Evolutionary conservation across 768 basidiomycete genomes (phyloP), one percentile per base, ranked within the genome.

Genomic region (Sporobolomyces pararoseus): DNA sequence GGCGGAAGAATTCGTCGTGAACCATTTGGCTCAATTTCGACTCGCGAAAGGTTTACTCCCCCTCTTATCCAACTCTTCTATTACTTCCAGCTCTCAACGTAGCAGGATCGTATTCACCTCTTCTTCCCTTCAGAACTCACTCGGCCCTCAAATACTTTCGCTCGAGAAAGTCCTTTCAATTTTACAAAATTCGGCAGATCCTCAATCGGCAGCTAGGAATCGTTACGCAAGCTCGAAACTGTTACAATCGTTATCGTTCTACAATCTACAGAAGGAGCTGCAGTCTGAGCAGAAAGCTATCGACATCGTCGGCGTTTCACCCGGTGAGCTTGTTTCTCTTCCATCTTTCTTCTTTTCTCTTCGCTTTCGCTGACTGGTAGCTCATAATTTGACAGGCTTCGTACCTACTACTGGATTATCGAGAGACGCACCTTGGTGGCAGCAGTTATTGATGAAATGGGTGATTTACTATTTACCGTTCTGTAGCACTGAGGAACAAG

Each of bases 331-430:
- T 46, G 6, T 29, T 9, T 34, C 21, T 32, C 3, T 16, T 25
- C n/a, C 2, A 19, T 35, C 3, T 13, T 29, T 16, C 25, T 23
- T 32, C n/a, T n/a, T n/a, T n/a, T n/a, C n/a, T n/a, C n/a, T n/a
- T n/a, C n/a, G n/a, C n/a, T n/a, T n/a, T n/a, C n/a, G n/a, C n/a
- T n/a, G n/a, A n/a, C n/a, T n/a, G n/a, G n/a, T n/a, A n/a, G n/a
- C n/a, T n/a, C n/a, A n/a, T n/a, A n/a, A n/a, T n/a, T n/a, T n/a
- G n/a, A n/a, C n/a, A n/a, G 76, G 76, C 21, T 77, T 76, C 55
- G 71, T 77, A 1, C 76, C 76, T 1, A 63, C 68, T 10, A 74
- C 76, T 1, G 65, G 57, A 10, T 66, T 77, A 7, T 32, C 55
- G 17, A 71, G 76, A 27, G 68, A 72, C 2, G 46, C 58, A 13